These are phyloP conservation scores for Salix brachista DNA, from an alignment of 345 rosid genomes.

Conservation along the genomic window DNA sequence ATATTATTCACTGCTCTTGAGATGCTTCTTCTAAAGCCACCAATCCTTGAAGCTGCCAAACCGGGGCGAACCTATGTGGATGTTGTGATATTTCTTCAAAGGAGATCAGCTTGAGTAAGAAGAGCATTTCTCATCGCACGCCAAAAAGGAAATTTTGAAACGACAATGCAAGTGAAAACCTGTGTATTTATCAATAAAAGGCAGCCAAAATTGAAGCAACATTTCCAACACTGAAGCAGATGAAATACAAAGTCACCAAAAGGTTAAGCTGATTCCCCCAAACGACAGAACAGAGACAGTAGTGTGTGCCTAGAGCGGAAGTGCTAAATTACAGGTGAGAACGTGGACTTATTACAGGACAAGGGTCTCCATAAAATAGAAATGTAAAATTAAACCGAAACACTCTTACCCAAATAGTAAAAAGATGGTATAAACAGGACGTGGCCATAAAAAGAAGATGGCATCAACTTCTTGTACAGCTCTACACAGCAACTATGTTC, in stretches of 20 bases:
- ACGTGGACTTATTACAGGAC: constrained; percentile 33
- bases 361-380: constrained; percentile 13
- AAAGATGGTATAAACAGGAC: constrained; percentile 24
- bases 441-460: constrained; percentile 1
- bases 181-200: neutral
- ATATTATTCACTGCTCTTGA: neutral
- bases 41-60: neutral
- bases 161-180: neutral
- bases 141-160: neutral
- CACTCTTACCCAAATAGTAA: constrained; percentile 17
- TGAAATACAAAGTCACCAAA: constrained; percentile 4
- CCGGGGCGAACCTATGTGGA: neutral
- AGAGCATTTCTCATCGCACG: neutral
- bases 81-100: neutral
- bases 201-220: neutral
- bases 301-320: constrained; percentile 6
- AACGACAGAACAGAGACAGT: constrained; percentile 1
- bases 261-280: neutral
- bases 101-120: neutral
- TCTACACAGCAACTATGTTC: constrained; percentile 16
- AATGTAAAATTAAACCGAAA: constrained; percentile 12
- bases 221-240: neutral
- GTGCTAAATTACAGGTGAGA: constrained; percentile 22
- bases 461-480: constrained; percentile 35
- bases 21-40: neutral